Evolutionary conservation across 148 eudicot species (phyloP).

Genomic region (Dianthus caryophyllus): DNA sequence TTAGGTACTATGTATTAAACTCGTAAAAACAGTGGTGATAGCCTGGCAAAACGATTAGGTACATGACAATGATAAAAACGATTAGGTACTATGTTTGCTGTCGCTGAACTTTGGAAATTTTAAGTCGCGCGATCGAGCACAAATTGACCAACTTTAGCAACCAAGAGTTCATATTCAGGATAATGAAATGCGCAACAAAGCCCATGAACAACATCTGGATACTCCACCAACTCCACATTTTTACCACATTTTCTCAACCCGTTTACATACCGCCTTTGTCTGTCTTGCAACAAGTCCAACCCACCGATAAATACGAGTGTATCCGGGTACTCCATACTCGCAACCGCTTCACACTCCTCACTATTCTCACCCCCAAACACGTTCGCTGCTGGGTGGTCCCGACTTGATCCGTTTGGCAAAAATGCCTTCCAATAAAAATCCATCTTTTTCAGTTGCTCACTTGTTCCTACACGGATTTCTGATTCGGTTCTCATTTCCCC

Average conservation of each 20-base stretch:
- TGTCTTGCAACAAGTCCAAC: constrained; percentile 32
- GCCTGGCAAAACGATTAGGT: too few species aligned
- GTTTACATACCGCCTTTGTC: constrained; percentile 31
- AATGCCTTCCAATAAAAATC: constrained; percentile 43
- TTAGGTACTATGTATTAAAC: too few species aligned
- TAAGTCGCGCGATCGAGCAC: constrained; percentile 21
- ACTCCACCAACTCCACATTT: constrained; percentile 35
- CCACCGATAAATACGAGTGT: constrained; percentile 32
- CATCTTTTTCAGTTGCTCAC: background rate
- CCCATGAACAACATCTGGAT: constrained; percentile 27
- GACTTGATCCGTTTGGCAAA: constrained; percentile 36
- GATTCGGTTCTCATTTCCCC: constrained; percentile 37
- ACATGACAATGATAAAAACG: too few species aligned
- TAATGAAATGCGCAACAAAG: constrained; percentile 24
- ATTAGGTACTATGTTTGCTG: too few species aligned
- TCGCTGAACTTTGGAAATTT: too few species aligned
- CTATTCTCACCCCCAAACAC: constrained; percentile 18
- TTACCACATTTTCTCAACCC: constrained; percentile 31
- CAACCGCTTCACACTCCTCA: background rate
- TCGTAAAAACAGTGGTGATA: too few species aligned
- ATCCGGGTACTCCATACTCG: constrained; percentile 31
- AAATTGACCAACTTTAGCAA: constrained; percentile 12
- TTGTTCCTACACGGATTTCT: constrained; percentile 19
- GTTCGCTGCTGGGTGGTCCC: constrained; percentile 33
- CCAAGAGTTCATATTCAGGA: constrained; percentile 16